These are phyloP conservation scores for Skeletonema potamos DNA, from an alignment of 108 stramenopile species.

Conservation along the genomic window DNA sequence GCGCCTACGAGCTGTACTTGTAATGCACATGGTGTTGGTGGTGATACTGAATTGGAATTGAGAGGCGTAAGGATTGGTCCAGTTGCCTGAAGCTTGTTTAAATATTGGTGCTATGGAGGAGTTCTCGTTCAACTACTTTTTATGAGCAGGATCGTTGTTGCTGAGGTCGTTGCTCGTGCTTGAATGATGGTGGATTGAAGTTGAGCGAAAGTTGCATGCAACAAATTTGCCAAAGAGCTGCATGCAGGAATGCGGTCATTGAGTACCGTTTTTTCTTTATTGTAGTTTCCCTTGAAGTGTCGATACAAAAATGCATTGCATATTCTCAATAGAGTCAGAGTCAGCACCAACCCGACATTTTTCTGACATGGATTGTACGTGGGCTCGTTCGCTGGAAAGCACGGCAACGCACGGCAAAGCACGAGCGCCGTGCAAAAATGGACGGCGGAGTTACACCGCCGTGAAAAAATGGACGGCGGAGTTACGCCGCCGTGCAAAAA, in stretches of 20 bases:
- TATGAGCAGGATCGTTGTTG: not conserved
- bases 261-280: too few species aligned
- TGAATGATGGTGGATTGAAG: too few species aligned
- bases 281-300: too few species aligned
- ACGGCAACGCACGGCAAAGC: not conserved
- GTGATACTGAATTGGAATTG: not conserved
- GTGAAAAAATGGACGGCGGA: too few species aligned
- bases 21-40: constrained; percentile 43
- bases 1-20: constrained; percentile 32
- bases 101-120: not conserved
- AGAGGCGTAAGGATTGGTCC: not conserved
- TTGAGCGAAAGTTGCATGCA: not conserved
- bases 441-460: too few species aligned
- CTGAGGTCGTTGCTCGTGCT: not conserved
- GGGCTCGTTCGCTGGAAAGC: not conserved
- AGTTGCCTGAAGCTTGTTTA: too few species aligned
- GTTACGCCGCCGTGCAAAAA: too few species aligned
- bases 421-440: not conserved
- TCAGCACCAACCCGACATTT: not conserved
- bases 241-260: too few species aligned
- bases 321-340: too few species aligned
- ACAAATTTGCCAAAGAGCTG: too few species aligned
- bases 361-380: not conserved
- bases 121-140: constrained; percentile 3
- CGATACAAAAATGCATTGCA: too few species aligned